A percentile compares a stretch with the other conserved stretches of the same genome.
Evolutionary conservation across 352 stramenopile species (phyloP).

Genomic region (Phytophthora multivora): DNA sequence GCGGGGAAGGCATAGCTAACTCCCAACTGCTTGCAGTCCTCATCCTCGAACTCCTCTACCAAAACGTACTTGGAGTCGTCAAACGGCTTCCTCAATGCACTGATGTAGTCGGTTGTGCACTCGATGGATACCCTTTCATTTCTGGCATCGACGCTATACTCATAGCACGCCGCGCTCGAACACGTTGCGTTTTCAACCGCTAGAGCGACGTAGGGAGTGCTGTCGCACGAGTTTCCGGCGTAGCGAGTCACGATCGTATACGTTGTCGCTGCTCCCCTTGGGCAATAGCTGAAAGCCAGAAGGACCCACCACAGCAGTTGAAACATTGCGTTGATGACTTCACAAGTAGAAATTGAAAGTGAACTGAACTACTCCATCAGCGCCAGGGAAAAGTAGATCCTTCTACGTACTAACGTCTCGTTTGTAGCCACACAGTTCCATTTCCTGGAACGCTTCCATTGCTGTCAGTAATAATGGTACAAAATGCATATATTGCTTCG

Average conservation of each 20-base stretch:
- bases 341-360: too few species aligned
- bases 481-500: background rate
- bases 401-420: too few species aligned
- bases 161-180: background rate
- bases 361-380: too few species aligned
- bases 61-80: conserved; percentile 12
- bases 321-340: too few species aligned
- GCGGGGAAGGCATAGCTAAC: too few species aligned
- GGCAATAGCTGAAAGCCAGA: background rate
- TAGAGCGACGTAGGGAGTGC: background rate
- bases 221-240: background rate
- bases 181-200: background rate
- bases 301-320: background rate
- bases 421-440: too few species aligned
- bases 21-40: background rate
- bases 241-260: background rate
- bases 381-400: too few species aligned
- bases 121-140: conserved; percentile 1
- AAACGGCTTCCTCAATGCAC: conserved; percentile 24
- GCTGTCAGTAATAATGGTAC: background rate
- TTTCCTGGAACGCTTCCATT: too few species aligned
- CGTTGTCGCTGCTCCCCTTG: background rate
- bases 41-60: background rate
- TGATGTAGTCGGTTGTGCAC: conserved; percentile 31
- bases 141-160: background rate